These are phyloP conservation scores for Alternaria sp. DNA, from an alignment of 2,329 filamentous ascomycete genomes.

Conservation along the genomic window DNA sequence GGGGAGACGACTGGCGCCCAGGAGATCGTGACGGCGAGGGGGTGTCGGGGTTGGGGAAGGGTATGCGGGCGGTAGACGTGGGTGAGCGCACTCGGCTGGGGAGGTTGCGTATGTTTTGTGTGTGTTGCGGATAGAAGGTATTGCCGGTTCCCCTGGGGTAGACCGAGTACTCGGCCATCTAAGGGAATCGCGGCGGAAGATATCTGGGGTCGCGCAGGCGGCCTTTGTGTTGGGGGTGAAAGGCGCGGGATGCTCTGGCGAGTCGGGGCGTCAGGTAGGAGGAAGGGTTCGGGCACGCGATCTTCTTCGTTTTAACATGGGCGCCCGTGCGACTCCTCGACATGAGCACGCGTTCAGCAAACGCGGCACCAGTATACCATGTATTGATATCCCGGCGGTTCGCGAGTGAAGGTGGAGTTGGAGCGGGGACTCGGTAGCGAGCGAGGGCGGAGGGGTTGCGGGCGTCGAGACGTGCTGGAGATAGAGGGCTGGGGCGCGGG, in stretches of 20 bases:
- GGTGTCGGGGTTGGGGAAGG: constrained; percentile 56
- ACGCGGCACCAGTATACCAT: constrained; percentile 37
- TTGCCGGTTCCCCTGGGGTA: constrained; percentile 67
- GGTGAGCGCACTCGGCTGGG: constrained; percentile 57
- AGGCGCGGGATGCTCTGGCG: constrained; percentile 30
- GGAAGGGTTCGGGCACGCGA: constrained; percentile 52
- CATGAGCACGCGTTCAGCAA: constrained; percentile 41
- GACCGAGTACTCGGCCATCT: constrained; percentile 72
- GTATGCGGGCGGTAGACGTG: constrained; percentile 51
- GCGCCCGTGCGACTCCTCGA: constrained; percentile 43
- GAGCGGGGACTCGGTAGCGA: constrained; percentile 22
- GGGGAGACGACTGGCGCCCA: constrained; percentile 56
- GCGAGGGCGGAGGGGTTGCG: constrained; percentile 16
- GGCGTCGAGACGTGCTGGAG: constrained; percentile 5
- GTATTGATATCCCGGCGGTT: constrained; percentile 21
- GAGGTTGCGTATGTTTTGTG: constrained; percentile 55
- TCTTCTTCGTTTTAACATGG: constrained; percentile 59
- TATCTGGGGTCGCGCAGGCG: constrained; percentile 36
- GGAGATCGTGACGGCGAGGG: constrained; percentile 65
- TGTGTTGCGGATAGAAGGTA: constrained; percentile 63
- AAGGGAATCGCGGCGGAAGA: constrained; percentile 49
- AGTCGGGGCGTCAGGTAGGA: constrained; percentile 47
- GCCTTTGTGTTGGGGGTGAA: constrained; percentile 34
- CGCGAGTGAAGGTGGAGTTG: constrained; percentile 17
- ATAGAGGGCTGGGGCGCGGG: constrained; percentile 8